Conservation (phyloP, 2,329 filamentous ascomycete genomes). For the Tolypocladium nubicola region DNA sequence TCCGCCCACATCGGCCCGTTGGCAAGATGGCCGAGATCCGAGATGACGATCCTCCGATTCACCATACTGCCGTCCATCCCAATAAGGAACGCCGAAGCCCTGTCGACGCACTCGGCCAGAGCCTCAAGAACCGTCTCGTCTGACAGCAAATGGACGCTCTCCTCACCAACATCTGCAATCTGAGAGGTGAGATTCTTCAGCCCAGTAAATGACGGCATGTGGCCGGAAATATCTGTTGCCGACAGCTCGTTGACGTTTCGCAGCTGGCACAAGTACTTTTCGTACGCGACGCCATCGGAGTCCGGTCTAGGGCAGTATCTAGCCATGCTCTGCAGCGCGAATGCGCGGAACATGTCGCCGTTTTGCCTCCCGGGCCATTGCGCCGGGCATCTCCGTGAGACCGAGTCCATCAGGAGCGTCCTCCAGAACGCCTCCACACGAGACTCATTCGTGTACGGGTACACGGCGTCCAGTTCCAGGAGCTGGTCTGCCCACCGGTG, state of each 20-base stretch:
- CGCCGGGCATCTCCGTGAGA: slow-evolving; percentile 3
- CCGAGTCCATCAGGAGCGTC: slow-evolving; percentile 5
- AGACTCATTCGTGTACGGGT: slow-evolving; percentile 3
- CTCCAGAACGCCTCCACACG: slow-evolving; percentile 8
- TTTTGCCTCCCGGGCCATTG: neutral
- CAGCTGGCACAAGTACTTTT: neutral
- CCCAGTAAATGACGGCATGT: neutral
- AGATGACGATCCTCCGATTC: neutral
- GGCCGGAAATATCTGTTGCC: neutral
- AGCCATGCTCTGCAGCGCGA: neutral
- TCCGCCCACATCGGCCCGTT: neutral
- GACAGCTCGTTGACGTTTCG: neutral
- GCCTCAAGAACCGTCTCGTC: neutral
- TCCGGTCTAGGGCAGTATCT: neutral
- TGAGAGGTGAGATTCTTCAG: neutral
- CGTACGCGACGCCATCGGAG: neutral
- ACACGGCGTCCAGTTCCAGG: slow-evolving; percentile 2
- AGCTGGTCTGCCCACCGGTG: slow-evolving; percentile 5
- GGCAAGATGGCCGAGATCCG: neutral
- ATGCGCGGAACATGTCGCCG: neutral
- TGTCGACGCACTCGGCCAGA: neutral
- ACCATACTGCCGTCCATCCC: slow-evolving; percentile 1
- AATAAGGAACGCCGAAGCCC: neutral
- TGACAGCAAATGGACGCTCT: neutral
- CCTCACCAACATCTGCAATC: neutral